Conservation (phyloP, 257 asterid species). For the Nicotiana attenuata region DNA sequence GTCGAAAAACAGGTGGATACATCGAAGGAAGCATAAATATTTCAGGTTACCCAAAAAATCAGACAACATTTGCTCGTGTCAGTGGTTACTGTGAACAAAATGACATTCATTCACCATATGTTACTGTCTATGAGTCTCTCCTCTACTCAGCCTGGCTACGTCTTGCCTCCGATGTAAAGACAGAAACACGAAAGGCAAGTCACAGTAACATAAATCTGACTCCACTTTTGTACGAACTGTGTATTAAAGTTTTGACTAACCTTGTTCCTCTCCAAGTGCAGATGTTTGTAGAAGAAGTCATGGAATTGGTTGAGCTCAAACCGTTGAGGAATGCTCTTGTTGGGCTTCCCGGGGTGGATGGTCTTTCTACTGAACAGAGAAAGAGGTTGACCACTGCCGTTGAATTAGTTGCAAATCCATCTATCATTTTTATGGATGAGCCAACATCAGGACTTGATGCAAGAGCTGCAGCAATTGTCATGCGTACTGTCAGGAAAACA, state of each 20-base stretch:
- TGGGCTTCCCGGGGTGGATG: conserved; percentile 81
- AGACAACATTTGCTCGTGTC: conserved; percentile 75
- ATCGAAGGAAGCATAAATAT: conserved; percentile 69
- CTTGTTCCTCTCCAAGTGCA: conserved; percentile 11
- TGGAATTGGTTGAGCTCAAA: conserved; percentile 77
- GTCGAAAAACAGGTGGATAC: conserved; percentile 79
- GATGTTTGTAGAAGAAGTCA: conserved; percentile 91
- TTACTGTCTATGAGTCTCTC: conserved; percentile 77
- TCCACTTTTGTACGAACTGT: neutral
- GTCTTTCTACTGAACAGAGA: conserved; percentile 84
- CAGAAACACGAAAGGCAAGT: conserved; percentile 66
- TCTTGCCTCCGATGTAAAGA: conserved; percentile 64
- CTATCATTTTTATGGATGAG: conserved; percentile 86
- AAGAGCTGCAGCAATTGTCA: conserved; percentile 85
- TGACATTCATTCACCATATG: conserved; percentile 85
- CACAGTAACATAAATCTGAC: neutral
- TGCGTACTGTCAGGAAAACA: conserved; percentile 81
- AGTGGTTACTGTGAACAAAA: conserved; percentile 89
- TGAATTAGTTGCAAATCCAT: conserved; percentile 81
- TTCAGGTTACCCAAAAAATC: conserved; percentile 78
- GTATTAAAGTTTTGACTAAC: neutral
- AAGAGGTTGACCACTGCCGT: conserved; percentile 85
- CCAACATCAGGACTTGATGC: conserved; percentile 93
- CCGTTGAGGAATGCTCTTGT: conserved; percentile 66
- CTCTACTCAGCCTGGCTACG: conserved; percentile 92